phyloP scores from a whole-genome alignment of 352 stramenopile species.

The Poterioochromonas sp. region DNA sequence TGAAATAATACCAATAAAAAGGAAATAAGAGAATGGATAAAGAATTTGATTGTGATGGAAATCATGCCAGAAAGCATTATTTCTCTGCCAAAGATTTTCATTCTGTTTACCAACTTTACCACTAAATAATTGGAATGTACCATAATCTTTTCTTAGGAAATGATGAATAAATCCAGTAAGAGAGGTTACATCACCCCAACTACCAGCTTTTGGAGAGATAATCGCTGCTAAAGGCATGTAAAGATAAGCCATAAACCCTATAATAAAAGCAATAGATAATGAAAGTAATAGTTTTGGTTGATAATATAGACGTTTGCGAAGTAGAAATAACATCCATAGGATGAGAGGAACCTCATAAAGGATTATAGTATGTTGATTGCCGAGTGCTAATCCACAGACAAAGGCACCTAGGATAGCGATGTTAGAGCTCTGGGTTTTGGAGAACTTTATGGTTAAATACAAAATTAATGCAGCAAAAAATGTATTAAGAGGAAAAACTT shows the following conservation, averaged over 20 bases:
- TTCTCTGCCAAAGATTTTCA: constrained; percentile 60
- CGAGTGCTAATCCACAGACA: constrained; percentile 76
- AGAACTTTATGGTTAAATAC: constrained; percentile 56
- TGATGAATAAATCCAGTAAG: constrained; percentile 76
- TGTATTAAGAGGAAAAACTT: constrained; percentile 95
- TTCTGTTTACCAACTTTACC: constrained; percentile 38
- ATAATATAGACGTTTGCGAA: not conserved
- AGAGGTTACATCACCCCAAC: constrained; percentile 78
- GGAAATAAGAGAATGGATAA: constrained; percentile 32
- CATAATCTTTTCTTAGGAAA: constrained; percentile 78
- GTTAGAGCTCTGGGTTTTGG: not conserved
- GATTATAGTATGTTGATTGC: constrained; percentile 90
- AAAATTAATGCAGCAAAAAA: constrained; percentile 69
- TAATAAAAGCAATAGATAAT: constrained; percentile 55
- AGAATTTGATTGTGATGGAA: constrained; percentile 53
- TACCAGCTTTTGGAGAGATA: constrained; percentile 64
- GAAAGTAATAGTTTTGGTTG: constrained; percentile 41
- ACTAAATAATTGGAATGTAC: constrained; percentile 80
- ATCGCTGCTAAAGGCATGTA: constrained; percentile 67
- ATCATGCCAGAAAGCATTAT: constrained; percentile 62
- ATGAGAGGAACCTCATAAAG: constrained; percentile 77
- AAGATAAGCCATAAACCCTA: constrained; percentile 66
- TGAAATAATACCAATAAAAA: constrained; percentile 29
- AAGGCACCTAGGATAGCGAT: constrained; percentile 58
- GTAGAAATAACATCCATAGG: constrained; percentile 56